These are phyloP conservation scores for Chaetomium globosum DNA, from an alignment of 2,329 filamentous ascomycete species.

Conservation along the genomic window DNA sequence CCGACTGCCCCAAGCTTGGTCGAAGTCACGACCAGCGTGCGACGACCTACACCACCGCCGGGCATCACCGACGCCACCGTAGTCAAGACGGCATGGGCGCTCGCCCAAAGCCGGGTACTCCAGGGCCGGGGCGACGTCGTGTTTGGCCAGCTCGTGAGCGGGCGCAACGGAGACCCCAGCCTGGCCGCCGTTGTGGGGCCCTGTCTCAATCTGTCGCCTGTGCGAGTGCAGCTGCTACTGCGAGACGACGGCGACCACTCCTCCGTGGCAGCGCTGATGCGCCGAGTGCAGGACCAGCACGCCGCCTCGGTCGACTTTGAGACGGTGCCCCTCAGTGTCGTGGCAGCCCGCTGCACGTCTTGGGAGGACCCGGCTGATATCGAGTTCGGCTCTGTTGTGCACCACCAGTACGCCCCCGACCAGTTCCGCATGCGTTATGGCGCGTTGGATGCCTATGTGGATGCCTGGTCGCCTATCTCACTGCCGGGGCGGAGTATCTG, in stretches of 20 bases:
- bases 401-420: conserved; percentile 3
- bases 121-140: neutral
- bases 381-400: conserved; percentile 8
- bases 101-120: neutral
- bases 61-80: conserved; percentile 4
- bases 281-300: conserved; percentile 6
- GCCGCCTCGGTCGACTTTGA: conserved; percentile 4
- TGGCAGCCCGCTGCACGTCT: conserved; percentile 6
- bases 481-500: conserved; percentile 7
- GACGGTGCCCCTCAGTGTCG: conserved; percentile 2
- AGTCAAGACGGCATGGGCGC: conserved; percentile 4
- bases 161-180: conserved; percentile 6
- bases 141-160: conserved; percentile 7
- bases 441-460: conserved; percentile 1
- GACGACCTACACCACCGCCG: conserved; percentile 2
- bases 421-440: conserved; percentile 2
- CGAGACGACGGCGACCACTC: neutral
- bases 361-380: neutral
- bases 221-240: neutral
- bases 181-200: conserved; percentile 6
- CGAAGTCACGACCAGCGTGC: conserved; percentile 2
- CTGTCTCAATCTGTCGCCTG: conserved; percentile 5
- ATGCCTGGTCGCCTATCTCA: conserved; percentile 6
- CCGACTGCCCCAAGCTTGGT: neutral
- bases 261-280: conserved; percentile 1